phyloP scores from a whole-genome alignment of 371 early-diverging fungal genomes.

The Dichotomocladium elegans region DNA sequence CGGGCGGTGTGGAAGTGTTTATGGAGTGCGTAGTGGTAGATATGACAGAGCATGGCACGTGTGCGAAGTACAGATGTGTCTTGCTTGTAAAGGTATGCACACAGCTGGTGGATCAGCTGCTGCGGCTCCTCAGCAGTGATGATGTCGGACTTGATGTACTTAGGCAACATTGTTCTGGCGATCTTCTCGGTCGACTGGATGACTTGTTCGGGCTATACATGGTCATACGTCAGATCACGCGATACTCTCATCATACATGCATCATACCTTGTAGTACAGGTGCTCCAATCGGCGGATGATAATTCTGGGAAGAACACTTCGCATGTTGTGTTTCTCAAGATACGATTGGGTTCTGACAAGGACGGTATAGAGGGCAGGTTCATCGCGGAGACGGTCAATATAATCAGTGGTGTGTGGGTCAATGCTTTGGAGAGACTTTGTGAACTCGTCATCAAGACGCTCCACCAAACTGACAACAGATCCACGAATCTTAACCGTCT shows the following conservation, averaged over 20 bases:
- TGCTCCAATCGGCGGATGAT: slow-evolving; percentile 91
- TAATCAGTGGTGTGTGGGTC: slow-evolving; percentile 97
- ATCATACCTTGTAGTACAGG: slow-evolving; percentile 92
- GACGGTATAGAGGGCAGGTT: slow-evolving; percentile 80
- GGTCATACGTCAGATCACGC: too few species aligned
- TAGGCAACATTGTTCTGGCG: slow-evolving; percentile 33
- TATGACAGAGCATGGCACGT: slow-evolving; percentile 95
- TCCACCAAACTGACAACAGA: slow-evolving; percentile 88
- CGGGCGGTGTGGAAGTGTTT: slow-evolving; percentile 90
- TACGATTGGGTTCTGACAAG: slow-evolving; percentile 87
- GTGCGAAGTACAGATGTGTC: slow-evolving; percentile 82
- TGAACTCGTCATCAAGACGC: slow-evolving; percentile 96
- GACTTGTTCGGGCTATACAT: slow-evolving; percentile 46
- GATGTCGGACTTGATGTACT: slow-evolving; percentile 34
- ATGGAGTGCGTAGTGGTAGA: slow-evolving; percentile 95
- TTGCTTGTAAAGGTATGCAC: slow-evolving; percentile 87
- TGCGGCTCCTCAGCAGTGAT: slow-evolving; percentile 50
- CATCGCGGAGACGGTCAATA: slow-evolving; percentile 90
- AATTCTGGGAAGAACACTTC: slow-evolving; percentile 63
- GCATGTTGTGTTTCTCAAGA: slow-evolving; percentile 59
- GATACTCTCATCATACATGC: too few species aligned
- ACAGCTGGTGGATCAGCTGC: slow-evolving; percentile 73
- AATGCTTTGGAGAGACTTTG: slow-evolving; percentile 88
- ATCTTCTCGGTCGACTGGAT: slow-evolving; percentile 46
- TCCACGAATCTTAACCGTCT: slow-evolving; percentile 70